Base-by-base conservation (phyloP, 352 stramenopile species). In the Pythium brassicae region DNA sequence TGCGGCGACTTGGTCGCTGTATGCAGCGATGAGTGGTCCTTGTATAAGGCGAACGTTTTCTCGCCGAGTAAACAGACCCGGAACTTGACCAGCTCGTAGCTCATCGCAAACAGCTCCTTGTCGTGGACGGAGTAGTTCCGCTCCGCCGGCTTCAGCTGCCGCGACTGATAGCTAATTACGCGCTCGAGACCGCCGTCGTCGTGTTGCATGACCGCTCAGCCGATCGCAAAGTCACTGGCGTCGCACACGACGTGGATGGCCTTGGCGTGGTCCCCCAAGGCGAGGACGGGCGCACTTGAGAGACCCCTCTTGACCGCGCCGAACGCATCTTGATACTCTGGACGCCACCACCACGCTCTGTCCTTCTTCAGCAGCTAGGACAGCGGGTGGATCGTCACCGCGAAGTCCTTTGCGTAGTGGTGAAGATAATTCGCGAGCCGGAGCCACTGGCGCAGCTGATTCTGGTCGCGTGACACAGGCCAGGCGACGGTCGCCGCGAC, bases 61-160 rank as follows among this genome's bases (percentile, higher is more conserved):
- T 61, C 47, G 11, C 65, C 62, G 11, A 76, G 35, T 0, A 72
- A 34, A 29, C 71, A 61, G 1, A 73, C 57, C 2, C 57, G 32
- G 27, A 76, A 71, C 52, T 76, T 76, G 10, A 66, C 50, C 0
- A 71, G 53, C 0, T 58, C 40, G 22, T 74, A 74, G 2, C 44
- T 26, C 63, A 71, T 74, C 3, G 63, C 54, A 0, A 71, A 32
- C 2, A 74, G 22, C 44, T 39, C 32, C 32, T 39, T 39, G 32
- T 39, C 32, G 32, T 39, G 32, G 9, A 39, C 32, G 4, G 32
- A 11, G 9, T 39, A 39, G 32, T 39, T 62, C 55, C 35, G 8
- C 62, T 75, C 67, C 10, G 60, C 59, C 0, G 53, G 8, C 29
- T 69, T 62, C 0, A 73, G 37, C 15, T 71, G 62, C 0, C 65